Evolutionary conservation across 2,329 filamentous ascomycete species (phyloP).

Genomic region (Blastomyces silverae): DNA sequence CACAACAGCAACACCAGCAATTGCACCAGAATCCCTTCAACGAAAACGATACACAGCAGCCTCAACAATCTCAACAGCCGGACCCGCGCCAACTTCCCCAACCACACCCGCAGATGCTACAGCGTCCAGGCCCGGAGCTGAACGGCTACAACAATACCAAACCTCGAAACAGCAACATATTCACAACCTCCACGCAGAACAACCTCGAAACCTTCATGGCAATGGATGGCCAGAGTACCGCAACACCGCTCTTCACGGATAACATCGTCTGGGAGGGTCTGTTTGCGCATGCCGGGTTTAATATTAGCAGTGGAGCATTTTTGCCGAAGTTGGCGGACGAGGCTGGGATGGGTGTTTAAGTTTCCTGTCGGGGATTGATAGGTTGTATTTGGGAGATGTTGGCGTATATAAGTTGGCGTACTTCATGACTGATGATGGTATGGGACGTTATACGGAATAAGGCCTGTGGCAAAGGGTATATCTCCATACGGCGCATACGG

Average conservation of each 20-base stretch:
- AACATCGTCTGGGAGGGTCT: constrained; percentile 22
- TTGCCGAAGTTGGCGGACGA: constrained; percentile 20
- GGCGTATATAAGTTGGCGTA: background rate
- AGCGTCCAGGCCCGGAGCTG: background rate
- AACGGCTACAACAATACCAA: background rate
- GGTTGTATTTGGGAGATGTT: background rate
- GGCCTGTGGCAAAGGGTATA: background rate
- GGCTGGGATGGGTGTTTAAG: background rate
- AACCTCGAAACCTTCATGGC: constrained; percentile 4
- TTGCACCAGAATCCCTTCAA: background rate
- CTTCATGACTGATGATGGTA: background rate
- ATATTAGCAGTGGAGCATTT: constrained; percentile 23
- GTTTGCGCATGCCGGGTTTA: constrained; percentile 25
- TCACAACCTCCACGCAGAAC: background rate
- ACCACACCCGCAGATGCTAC: background rate
- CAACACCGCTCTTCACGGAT: constrained; percentile 20
- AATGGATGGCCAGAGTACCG: constrained; percentile 8
- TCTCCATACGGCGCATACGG: background rate
- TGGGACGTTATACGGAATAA: background rate
- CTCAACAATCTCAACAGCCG: background rate
- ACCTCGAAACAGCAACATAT: background rate
- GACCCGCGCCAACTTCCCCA: background rate
- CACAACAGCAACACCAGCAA: background rate
- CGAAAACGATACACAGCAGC: background rate
- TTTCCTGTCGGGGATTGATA: background rate